A percentile compares a stretch with the other conserved stretches of the same genome.
Evolutionary conservation across 257 asterid genomes (phyloP).

Genomic region (Penstemon newberryi): DNA sequence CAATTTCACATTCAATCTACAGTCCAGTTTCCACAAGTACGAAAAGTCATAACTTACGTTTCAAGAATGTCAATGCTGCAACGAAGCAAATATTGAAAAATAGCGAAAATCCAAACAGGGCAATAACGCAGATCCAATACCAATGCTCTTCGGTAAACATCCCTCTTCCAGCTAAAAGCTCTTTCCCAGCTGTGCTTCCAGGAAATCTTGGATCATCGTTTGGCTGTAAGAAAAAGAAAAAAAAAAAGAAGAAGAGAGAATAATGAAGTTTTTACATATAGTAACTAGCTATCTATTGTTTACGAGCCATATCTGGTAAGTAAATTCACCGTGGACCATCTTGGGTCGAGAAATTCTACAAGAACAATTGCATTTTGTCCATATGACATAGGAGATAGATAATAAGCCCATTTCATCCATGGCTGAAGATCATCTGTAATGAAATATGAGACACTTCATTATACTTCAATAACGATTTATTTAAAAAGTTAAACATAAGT

Average conservation of each 20-base stretch:
- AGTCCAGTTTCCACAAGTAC: not conserved
- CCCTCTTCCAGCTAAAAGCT: constrained; percentile 10
- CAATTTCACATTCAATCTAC: not conserved
- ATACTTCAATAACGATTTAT: not conserved
- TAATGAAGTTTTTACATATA: not conserved
- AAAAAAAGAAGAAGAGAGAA: not conserved
- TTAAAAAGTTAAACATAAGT: not conserved
- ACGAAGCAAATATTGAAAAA: constrained; percentile 4
- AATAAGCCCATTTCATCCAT: constrained; percentile 42
- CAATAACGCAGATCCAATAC: constrained; percentile 16
- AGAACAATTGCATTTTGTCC: constrained; percentile 42
- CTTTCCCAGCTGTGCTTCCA: constrained; percentile 3
- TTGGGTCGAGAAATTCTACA: constrained; percentile 38
- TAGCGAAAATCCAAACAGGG: constrained; percentile 5
- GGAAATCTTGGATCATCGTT: constrained; percentile 5
- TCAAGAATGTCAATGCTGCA: constrained; percentile 14
- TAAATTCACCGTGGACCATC: constrained; percentile 39
- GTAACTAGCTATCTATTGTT: too few relatives aligned
- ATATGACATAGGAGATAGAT: constrained; percentile 38
- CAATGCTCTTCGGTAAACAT: constrained; percentile 7
- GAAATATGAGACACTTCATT: not conserved
- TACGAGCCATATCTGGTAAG: too few relatives aligned
- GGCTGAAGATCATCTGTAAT: constrained; percentile 35
- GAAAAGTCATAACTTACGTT: not conserved
- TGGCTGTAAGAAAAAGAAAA: not conserved